Percentiles rank a stretch among this genome's conserved stretches.
Evolutionary conservation across 164 flowering plant genomes (phyloP).

Genomic region (Vitis rupestris): DNA sequence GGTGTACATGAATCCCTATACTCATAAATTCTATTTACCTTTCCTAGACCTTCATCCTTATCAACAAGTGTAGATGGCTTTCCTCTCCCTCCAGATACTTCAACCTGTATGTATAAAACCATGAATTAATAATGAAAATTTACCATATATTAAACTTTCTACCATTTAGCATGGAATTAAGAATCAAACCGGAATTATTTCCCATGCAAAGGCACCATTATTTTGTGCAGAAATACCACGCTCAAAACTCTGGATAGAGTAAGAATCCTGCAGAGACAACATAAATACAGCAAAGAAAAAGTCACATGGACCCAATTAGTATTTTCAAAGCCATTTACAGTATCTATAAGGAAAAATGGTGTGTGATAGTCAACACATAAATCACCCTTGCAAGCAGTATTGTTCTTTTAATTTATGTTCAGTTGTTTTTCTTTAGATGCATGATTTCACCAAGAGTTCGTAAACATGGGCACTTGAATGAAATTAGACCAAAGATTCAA

Average conservation of each 20-base stretch:
- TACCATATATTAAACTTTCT: neutral
- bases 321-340: no score
- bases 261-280: slow-evolving; percentile 39
- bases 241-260: slow-evolving; percentile 59
- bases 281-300: neutral
- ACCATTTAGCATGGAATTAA: neutral
- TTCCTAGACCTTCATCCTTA: slow-evolving; percentile 74
- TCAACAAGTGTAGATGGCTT: slow-evolving; percentile 50
- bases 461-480: no score
- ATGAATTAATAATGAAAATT: slow-evolving; percentile 1
- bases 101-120: slow-evolving; percentile 46
- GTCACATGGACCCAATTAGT: neutral
- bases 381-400: no score
- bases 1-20: neutral
- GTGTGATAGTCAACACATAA: neutral
- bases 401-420: no score
- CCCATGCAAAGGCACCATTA: slow-evolving; percentile 52
- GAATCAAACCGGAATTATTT: slow-evolving; percentile 54
- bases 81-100: slow-evolving; percentile 69
- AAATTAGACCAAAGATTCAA: no score
- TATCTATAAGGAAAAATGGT: neutral
- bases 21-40: slow-evolving; percentile 37
- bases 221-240: slow-evolving; percentile 57
- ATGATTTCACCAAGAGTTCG: no score
- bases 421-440: no score